phyloP scores from a whole-genome alignment of 2,329 filamentous ascomycete species.

The Clonostachys rosea region DNA sequence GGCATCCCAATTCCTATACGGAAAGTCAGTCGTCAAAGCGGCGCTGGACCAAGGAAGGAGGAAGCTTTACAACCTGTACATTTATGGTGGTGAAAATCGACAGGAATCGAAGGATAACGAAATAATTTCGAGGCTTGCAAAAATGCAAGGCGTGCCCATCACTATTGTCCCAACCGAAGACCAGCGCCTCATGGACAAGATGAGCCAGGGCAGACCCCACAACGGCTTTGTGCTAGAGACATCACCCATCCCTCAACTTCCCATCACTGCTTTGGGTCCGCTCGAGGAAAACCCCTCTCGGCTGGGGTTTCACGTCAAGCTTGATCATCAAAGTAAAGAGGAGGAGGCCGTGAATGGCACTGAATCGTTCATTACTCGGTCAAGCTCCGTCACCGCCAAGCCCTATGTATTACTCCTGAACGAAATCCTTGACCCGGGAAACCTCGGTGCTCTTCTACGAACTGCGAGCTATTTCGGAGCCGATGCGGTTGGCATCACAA shows the following conservation, averaged over 20 bases:
- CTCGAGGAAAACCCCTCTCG: slow-evolving; percentile 36
- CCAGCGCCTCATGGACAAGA: slow-evolving; percentile 72
- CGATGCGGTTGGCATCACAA: slow-evolving; percentile 75
- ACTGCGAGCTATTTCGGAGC: slow-evolving; percentile 89
- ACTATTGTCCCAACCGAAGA: slow-evolving; percentile 55
- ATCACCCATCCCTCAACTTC: slow-evolving; percentile 72
- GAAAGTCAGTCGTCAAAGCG: slow-evolving; percentile 73
- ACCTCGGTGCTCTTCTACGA: slow-evolving; percentile 84
- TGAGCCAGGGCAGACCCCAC: slow-evolving; percentile 78
- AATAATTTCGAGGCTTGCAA: slow-evolving; percentile 39
- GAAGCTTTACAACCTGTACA: slow-evolving; percentile 79
- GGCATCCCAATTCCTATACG: slow-evolving; percentile 89
- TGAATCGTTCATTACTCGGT: slow-evolving; percentile 37
- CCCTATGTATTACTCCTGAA: slow-evolving; percentile 74
- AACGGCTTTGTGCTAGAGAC: slow-evolving; percentile 87
- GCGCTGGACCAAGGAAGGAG: slow-evolving; percentile 65
- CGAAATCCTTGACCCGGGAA: slow-evolving; percentile 79
- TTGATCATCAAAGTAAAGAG: slow-evolving; percentile 69
- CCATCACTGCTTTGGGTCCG: slow-evolving; percentile 53
- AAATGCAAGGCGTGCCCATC: slow-evolving; percentile 45
- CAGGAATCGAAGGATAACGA: slow-evolving; percentile 40
- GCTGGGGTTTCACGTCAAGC: slow-evolving; percentile 50
- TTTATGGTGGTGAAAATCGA: slow-evolving; percentile 58
- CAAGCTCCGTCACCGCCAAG: slow-evolving; percentile 32
- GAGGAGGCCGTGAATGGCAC: slow-evolving; percentile 70